A percentile compares a stretch with the other conserved stretches of the same genome.
Evolutionary conservation across 2,329 filamentous ascomycete genomes (phyloP).

Genomic region (Neonectria magnoliae): DNA sequence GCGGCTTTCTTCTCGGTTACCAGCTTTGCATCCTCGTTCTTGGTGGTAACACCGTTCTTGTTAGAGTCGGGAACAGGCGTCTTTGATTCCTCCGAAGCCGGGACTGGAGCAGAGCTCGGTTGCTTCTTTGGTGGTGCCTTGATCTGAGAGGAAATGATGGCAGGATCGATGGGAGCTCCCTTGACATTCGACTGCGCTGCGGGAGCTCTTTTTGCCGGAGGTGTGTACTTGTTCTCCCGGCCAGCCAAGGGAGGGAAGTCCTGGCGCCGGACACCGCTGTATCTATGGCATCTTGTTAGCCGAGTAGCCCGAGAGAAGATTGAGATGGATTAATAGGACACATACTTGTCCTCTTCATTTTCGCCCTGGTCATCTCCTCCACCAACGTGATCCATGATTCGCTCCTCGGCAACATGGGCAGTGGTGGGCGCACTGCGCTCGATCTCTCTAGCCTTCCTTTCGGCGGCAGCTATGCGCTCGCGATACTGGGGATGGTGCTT

Average conservation of each 20-base stretch:
- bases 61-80: conserved; percentile 35
- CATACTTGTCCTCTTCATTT: conserved; percentile 93
- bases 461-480: conserved; percentile 80
- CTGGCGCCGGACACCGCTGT: conserved; percentile 88
- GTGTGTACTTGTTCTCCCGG: conserved; percentile 81
- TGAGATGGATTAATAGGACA: background rate
- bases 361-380: conserved; percentile 71
- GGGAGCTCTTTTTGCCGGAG: conserved; percentile 86
- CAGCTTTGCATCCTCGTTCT: conserved; percentile 41
- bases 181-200: conserved; percentile 77
- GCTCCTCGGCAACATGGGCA: conserved; percentile 89
- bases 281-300: conserved; percentile 61
- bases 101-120: conserved; percentile 27
- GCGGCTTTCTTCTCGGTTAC: conserved; percentile 43
- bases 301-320: background rate
- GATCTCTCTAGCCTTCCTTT: conserved; percentile 88
- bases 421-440: conserved; percentile 79
- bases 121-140: conserved; percentile 57
- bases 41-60: conserved; percentile 46
- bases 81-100: conserved; percentile 39
- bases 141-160: conserved; percentile 90
- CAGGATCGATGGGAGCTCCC: conserved; percentile 83
- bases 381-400: conserved; percentile 75
- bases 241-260: conserved; percentile 74
- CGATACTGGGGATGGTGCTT: conserved; percentile 84